A percentile compares a stretch with the other conserved stretches of the same genome.
Conservation (phyloP, 768 basidiomycete genomes). For the Dentipellis sp. region DNA sequence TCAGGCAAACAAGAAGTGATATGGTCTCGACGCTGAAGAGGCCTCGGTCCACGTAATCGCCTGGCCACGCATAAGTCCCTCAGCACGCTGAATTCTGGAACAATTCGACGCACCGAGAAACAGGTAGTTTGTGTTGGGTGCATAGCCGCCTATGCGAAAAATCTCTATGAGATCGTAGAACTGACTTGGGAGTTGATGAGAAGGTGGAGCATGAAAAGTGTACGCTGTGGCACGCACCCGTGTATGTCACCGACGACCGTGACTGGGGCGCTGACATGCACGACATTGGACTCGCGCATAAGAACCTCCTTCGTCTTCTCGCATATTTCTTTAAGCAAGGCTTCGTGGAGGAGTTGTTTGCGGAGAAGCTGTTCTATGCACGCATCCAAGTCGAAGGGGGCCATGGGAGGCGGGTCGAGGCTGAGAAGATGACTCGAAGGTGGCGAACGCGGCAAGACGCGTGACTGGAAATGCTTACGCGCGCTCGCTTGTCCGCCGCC, state of each 20-base stretch:
- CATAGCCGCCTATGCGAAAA: slow-evolving; percentile 96
- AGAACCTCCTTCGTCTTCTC: slow-evolving; percentile 99
- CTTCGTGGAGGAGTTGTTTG: slow-evolving; percentile 93
- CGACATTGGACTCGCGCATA: slow-evolving; percentile 98
- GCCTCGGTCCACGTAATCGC: slow-evolving; percentile 97
- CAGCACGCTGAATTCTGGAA: not conserved
- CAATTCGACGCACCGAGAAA: slow-evolving; percentile 69
- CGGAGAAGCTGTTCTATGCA: slow-evolving; percentile 86
- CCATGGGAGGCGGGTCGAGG: slow-evolving; percentile 21
- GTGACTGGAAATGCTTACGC: not conserved
- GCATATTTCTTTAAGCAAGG: slow-evolving; percentile 94
- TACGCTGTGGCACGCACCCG: slow-evolving; percentile 53
- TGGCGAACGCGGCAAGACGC: not conserved
- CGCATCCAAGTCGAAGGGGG: slow-evolving; percentile 90
- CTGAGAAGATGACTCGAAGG: not conserved
- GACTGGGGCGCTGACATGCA: slow-evolving; percentile 92
- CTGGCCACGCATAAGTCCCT: slow-evolving; percentile 29
- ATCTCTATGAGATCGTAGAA: slow-evolving; percentile 99
- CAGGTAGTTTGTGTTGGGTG: slow-evolving; percentile 95
- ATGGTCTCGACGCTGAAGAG: slow-evolving; percentile 98
- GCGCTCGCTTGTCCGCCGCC: not conserved
- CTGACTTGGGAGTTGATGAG: slow-evolving; percentile 54
- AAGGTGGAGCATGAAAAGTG: slow-evolving; percentile 22
- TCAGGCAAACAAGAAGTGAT: slow-evolving; percentile 91
- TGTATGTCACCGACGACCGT: slow-evolving; percentile 99